phyloP scores from a whole-genome alignment of 495 filamentous ascomycete species.

The Talaromyces ruber region DNA sequence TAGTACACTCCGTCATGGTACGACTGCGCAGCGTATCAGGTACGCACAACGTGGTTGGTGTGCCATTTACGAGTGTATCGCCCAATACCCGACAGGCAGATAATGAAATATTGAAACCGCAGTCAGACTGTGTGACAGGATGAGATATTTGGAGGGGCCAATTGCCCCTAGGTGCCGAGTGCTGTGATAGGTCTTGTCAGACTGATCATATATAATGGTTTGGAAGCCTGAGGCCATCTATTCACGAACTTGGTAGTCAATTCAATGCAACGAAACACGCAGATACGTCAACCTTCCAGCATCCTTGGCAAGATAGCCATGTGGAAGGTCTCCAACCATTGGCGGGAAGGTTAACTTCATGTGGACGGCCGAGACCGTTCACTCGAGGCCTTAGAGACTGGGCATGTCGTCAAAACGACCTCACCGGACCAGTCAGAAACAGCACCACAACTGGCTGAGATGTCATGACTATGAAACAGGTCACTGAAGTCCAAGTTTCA shows the following conservation, averaged over 20 bases:
- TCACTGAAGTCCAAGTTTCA: neutral
- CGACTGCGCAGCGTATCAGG: too few species aligned
- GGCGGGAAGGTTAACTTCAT: neutral
- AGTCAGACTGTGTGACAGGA: neutral
- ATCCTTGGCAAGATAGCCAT: neutral
- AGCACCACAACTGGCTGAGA: neutral
- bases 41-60: neutral
- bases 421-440: neutral
- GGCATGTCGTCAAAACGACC: slow-evolving; percentile 1
- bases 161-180: neutral
- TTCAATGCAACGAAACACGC: neutral
- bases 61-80: neutral
- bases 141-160: neutral
- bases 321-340: neutral
- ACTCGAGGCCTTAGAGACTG: neutral
- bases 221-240: neutral
- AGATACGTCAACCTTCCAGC: neutral
- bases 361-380: neutral
- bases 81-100: neutral
- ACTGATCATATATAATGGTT: neutral
- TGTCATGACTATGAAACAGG: neutral
- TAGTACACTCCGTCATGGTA: neutral
- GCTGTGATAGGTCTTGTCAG: neutral
- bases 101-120: neutral
- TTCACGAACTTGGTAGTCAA: neutral